These are phyloP conservation scores for Brassica napus DNA, from an alignment of 345 rosid genomes.

Conservation along the genomic window DNA sequence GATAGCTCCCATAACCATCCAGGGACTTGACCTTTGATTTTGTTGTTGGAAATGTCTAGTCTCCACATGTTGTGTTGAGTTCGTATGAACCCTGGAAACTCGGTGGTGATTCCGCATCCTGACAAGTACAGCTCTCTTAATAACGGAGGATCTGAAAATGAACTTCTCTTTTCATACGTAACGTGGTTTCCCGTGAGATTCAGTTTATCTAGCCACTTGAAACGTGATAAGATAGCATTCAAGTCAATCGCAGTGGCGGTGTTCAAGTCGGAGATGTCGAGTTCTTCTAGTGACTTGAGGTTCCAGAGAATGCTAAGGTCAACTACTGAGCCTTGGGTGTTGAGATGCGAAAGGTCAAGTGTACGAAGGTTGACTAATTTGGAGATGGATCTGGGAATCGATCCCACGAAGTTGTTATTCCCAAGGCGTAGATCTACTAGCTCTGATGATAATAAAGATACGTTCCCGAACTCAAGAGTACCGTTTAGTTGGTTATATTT, in stretches of 20 bases:
- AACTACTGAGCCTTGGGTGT: background rate
- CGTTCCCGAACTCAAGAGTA: conserved; percentile 1
- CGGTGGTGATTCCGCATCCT: conserved; percentile 1
- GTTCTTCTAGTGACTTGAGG: background rate
- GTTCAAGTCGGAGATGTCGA: background rate
- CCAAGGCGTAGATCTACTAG: background rate
- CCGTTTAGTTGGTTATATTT: background rate
- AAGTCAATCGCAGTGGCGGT: conserved; percentile 15
- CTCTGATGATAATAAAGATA: background rate
- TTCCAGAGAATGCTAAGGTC: conserved; percentile 29
- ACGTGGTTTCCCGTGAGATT: conserved; percentile 18
- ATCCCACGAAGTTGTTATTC: conserved; percentile 31
- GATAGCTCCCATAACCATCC: conserved; percentile 9
- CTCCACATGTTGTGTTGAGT: accelerated
- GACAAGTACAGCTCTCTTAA: background rate
- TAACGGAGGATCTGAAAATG: background rate
- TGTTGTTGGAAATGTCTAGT: conserved; percentile 18
- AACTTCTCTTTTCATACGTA: background rate
- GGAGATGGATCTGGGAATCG: conserved; percentile 19
- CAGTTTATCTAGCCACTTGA: background rate
- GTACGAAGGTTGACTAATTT: background rate
- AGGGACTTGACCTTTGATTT: conserved; percentile 22
- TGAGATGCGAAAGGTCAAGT: conserved; percentile 2
- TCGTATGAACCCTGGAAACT: conserved; percentile 17
- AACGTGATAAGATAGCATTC: background rate